Conservation (phyloP, 345 rosid species). For the Salix dunnii region DNA sequence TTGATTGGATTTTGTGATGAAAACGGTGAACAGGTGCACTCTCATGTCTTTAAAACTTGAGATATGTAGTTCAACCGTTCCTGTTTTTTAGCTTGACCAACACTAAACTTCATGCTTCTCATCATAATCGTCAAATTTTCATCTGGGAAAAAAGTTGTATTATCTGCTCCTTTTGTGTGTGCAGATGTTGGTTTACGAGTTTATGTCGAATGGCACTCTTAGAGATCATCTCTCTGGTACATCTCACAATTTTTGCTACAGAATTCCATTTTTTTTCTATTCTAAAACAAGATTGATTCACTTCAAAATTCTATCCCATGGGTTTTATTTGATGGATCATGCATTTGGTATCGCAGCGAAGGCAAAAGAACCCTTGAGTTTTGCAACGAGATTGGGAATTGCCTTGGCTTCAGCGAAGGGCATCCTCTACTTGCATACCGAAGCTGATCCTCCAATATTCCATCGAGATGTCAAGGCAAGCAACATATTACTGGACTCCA, state of each 20-base stretch:
- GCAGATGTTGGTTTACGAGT: slow-evolving; percentile 96
- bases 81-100: background rate
- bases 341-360: slow-evolving; percentile 42
- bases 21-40: slow-evolving; percentile 83
- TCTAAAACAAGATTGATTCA: background rate
- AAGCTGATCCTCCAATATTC: slow-evolving; percentile 93
- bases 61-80: background rate
- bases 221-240: slow-evolving; percentile 85
- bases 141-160: slow-evolving; percentile 8
- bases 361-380: slow-evolving; percentile 49
- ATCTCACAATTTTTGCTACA: slow-evolving; percentile 4
- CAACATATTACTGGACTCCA: slow-evolving; percentile 74
- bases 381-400: slow-evolving; percentile 61
- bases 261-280: slow-evolving; percentile 6
- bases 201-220: slow-evolving; percentile 82
- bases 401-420: slow-evolving; percentile 85
- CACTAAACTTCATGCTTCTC: background rate
- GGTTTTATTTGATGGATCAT: slow-evolving; percentile 2
- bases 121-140: background rate
- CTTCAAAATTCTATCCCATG: background rate
- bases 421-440: slow-evolving; percentile 77
- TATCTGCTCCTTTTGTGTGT: slow-evolving; percentile 3
- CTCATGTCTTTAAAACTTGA: background rate
- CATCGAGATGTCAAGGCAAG: slow-evolving; percentile 95
- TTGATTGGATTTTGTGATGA: slow-evolving; percentile 89